Conservation (phyloP, 176 grass and related monocot genomes). For the Puccinellia tenuiflora region DNA sequence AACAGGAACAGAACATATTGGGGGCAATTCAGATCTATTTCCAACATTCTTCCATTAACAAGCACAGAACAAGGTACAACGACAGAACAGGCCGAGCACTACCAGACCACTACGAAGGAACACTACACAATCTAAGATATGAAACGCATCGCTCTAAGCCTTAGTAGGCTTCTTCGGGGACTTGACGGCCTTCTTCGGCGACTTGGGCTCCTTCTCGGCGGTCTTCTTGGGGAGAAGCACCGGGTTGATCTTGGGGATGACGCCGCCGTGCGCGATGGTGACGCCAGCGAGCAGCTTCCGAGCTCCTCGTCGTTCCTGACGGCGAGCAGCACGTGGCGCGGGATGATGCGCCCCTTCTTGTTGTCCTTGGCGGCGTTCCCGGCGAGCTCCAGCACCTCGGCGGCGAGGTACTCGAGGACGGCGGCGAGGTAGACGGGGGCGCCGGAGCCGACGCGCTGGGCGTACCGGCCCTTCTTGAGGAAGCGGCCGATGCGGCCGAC, state of each 20-base stretch:
- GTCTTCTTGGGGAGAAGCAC: constrained; percentile 61
- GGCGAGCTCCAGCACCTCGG: constrained; percentile 65
- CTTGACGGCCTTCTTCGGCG: constrained; percentile 61
- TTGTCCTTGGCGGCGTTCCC: constrained; percentile 59
- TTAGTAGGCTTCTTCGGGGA: no score
- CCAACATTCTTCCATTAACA: no score
- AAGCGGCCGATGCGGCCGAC: constrained; percentile 64
- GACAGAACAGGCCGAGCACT: no score
- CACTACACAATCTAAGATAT: no score
- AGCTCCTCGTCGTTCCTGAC: constrained; percentile 67
- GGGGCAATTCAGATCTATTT: no score
- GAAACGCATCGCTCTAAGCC: no score
- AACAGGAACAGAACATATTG: no score
- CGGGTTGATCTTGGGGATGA: constrained; percentile 56
- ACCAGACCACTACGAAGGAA: no score
- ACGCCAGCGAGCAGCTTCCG: constrained; percentile 48
- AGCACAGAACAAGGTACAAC: no score
- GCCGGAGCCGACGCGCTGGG: constrained; percentile 49
- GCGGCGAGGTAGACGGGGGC: constrained; percentile 75
- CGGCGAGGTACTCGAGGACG: constrained; percentile 72
- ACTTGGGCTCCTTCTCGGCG: constrained; percentile 46
- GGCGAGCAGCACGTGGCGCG: constrained; percentile 48
- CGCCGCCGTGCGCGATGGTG: constrained; percentile 55
- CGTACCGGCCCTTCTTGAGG: constrained; percentile 70
- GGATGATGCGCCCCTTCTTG: constrained; percentile 63